phyloP scores from a whole-genome alignment of 495 filamentous ascomycete species.

The Penicillium coprophilum region DNA sequence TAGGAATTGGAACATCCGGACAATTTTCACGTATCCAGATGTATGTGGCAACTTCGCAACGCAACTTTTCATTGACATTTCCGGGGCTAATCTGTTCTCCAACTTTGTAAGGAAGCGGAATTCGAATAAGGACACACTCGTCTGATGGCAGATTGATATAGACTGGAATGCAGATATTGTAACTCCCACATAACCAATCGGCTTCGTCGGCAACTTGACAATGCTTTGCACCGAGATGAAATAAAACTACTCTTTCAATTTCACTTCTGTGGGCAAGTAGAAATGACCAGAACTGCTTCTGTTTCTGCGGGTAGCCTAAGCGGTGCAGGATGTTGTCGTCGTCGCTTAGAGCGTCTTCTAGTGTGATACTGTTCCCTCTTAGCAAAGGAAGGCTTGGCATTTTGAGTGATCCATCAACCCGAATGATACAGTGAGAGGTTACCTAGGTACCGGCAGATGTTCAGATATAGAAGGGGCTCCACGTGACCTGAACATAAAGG shows the following conservation, averaged over 20 bases:
- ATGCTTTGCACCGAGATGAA: neutral
- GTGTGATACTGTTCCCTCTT: too few relatives aligned
- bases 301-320: neutral
- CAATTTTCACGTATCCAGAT: conserved; percentile 5
- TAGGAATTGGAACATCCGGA: neutral
- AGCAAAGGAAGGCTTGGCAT: too few relatives aligned
- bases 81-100: conserved; percentile 35
- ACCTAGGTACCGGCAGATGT: too few relatives aligned
- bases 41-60: conserved; percentile 27
- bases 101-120: conserved; percentile 37
- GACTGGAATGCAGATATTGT: conserved; percentile 42
- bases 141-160: neutral
- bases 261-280: neutral
- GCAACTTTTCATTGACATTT: conserved; percentile 42
- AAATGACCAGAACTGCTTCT: neutral
- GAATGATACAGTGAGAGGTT: too few relatives aligned
- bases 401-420: too few relatives aligned
- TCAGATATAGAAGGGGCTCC: neutral
- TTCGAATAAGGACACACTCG: conserved; percentile 20
- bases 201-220: neutral
- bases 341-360: too few relatives aligned
- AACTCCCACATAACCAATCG: conserved; percentile 39
- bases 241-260: neutral
- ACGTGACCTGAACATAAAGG: neutral
- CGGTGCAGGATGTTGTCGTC: too few relatives aligned